Conservation (phyloP, 768 basidiomycete genomes). For the Sporobolomyces phaffii region DNA sequence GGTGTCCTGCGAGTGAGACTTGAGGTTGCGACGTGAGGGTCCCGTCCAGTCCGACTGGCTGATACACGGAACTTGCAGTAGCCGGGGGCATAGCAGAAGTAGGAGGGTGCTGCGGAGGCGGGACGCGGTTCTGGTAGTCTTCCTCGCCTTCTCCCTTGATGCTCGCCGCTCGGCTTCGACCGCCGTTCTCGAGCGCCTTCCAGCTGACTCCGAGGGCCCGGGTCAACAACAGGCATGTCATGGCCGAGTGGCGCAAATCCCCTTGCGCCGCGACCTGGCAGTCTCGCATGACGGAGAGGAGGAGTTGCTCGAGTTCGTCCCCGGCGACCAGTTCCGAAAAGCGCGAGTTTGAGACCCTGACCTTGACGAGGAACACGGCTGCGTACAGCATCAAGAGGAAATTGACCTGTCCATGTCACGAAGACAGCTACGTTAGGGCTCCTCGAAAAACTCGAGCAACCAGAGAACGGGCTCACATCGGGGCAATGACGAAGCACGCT, state of each 20-base stretch:
- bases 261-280: conserved; percentile 25
- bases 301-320: conserved; percentile 22
- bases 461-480: conserved; percentile 12
- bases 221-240: conserved; percentile 15
- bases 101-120: neutral
- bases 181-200: conserved; percentile 25
- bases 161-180: neutral
- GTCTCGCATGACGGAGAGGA: conserved; percentile 22
- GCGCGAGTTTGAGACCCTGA: conserved; percentile 32
- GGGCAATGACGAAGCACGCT: conserved; percentile 31
- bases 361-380: conserved; percentile 36
- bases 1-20: conserved; percentile 12
- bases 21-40: neutral
- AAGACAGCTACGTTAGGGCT: neutral
- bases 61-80: neutral
- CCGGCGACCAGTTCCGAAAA: conserved; percentile 26
- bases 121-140: neutral
- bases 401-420: conserved; percentile 6
- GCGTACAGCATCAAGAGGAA: conserved; percentile 37
- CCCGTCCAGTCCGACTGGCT: neutral
- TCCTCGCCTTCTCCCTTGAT: neutral
- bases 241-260: conserved; percentile 18
- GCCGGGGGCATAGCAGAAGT: neutral
- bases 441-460: neutral
- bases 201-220: conserved; percentile 22